Base-by-base conservation (phyloP, 306 rosid genomes). In the Quercus variabilis region DNA sequence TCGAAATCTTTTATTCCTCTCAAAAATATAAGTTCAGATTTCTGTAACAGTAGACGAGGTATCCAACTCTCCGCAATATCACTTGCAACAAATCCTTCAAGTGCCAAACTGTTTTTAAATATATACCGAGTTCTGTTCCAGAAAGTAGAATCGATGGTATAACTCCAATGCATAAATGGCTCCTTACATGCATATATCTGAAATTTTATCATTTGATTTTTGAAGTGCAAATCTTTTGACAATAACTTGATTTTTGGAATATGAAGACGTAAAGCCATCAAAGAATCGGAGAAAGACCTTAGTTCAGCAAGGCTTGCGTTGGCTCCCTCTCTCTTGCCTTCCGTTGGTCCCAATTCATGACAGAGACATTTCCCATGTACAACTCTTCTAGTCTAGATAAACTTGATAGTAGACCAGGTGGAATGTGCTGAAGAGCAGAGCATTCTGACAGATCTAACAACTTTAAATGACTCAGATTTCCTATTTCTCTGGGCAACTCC, bases 301-400 rank as follows among this genome's bases (percentile, higher is more conserved):
- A 82, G 51, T 63, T 82, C 73, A 73, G 56, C 33, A 73, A 82
- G 85, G 23, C 51, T 59, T 63, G 76, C 20, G 17, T 52, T 38
- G 28, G 26, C 69, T 12, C 49, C 62, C 54, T 63, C 43, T 69
- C 30, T 15, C 18, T 20, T 58, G 3, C 26, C 73, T n/a, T 17
- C 30, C 12, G 14, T 20, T 17, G 12, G 20, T 38, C 26, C 73
- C 55, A 69, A 20, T 4, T 30, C 5, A 25, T 25, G 26, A n/a
- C 18, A n/a, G 5, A 20, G 55, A 2, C 21, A 4, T n/a, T 8
- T 25, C 13, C 0, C 54, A 20, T 43, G 57, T 41, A 23, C 25
- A 69, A 38, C 25, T 69, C 73, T 69, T 69, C 21, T 31, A 69
- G 21, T 8, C 46, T 4, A 28, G 28, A 21, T 30, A 49, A 51